Evolutionary conservation across 2,329 filamentous ascomycete genomes (phyloP).

Genomic region (Colletotrichum eleusines): DNA sequence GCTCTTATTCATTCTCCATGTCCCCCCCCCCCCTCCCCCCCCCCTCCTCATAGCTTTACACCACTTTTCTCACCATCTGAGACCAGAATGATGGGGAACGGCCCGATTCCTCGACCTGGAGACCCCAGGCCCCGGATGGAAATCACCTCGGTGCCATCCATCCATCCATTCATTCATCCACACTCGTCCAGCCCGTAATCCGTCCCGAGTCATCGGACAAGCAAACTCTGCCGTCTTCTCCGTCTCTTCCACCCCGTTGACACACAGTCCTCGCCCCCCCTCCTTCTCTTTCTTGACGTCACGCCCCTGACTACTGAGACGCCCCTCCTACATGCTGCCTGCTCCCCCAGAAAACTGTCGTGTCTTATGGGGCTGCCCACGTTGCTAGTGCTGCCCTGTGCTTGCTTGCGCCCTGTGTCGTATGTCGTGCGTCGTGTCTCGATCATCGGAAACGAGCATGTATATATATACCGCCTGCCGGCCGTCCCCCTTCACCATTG

Average conservation of each 20-base stretch:
- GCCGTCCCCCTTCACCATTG: conserved; percentile 4
- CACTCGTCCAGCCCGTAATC: not conserved
- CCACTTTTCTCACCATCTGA: conserved; percentile 1
- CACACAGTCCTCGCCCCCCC: conserved; percentile 12
- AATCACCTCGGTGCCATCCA: conserved; percentile 36
- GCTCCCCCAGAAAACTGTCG: not conserved
- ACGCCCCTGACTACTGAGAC: conserved; percentile 30
- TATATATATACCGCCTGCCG: conserved; percentile 37
- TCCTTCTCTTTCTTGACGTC: conserved; percentile 31
- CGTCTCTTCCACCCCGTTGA: not conserved
- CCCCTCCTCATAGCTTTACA: not conserved
- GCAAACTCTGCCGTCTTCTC: not conserved
- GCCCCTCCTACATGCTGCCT: conserved; percentile 9
- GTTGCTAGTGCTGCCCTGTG: not conserved
- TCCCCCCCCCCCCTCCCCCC: not conserved
- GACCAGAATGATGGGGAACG: conserved; percentile 32
- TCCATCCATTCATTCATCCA: too few species aligned
- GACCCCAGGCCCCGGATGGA: conserved; percentile 36
- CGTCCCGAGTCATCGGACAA: conserved; percentile 38
- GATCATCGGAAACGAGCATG: conserved; percentile 36
- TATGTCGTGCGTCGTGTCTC: conserved; percentile 9
- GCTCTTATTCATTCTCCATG: conserved; percentile 17
- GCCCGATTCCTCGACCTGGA: conserved; percentile 38
- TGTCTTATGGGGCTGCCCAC: not conserved
- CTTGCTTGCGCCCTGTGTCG: conserved; percentile 16